Evolutionary conservation across 1,284 basidiomycete genomes (phyloP).

Genomic region (Austropuccinia psidii): DNA sequence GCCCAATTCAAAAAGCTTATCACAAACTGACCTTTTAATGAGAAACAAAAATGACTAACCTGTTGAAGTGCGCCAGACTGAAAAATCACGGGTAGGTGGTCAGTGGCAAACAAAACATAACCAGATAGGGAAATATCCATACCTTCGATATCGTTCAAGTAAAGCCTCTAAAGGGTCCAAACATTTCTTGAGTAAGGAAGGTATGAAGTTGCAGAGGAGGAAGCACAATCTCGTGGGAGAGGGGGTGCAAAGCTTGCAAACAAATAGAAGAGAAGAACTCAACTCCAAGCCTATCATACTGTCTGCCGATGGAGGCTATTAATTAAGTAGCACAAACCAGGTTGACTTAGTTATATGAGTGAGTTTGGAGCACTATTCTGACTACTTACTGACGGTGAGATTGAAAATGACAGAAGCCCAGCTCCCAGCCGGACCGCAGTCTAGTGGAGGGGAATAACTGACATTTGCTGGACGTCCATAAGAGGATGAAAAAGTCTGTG

Average conservation of each 20-base stretch:
- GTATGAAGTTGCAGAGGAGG: too few relatives aligned
- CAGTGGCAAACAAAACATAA: neutral
- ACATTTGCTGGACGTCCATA: constrained; percentile 11
- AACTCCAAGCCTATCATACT: constrained; percentile 34
- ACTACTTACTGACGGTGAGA: constrained; percentile 24
- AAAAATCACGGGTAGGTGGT: neutral
- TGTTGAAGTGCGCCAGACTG: constrained; percentile 36
- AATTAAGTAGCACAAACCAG: neutral
- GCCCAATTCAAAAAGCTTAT: neutral
- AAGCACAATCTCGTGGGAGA: neutral
- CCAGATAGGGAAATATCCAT: too few relatives aligned
- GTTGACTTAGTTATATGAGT: neutral
- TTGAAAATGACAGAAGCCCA: constrained; percentile 36
- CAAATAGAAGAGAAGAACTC: neutral
- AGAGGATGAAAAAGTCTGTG: constrained; percentile 24
- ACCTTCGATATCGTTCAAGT: constrained; percentile 25
- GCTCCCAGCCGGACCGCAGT: constrained; percentile 11
- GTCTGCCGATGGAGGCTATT: constrained; percentile 15
- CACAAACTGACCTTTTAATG: neutral
- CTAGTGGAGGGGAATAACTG: constrained; percentile 1
- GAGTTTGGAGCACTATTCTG: too few relatives aligned
- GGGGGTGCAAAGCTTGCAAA: neutral
- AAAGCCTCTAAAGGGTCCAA: constrained; percentile 2
- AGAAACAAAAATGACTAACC: neutral
- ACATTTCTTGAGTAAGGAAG: neutral